These are phyloP conservation scores for Kazachstania martiniae DNA, from an alignment of 805 yeast genomes.

Conservation along the genomic window DNA sequence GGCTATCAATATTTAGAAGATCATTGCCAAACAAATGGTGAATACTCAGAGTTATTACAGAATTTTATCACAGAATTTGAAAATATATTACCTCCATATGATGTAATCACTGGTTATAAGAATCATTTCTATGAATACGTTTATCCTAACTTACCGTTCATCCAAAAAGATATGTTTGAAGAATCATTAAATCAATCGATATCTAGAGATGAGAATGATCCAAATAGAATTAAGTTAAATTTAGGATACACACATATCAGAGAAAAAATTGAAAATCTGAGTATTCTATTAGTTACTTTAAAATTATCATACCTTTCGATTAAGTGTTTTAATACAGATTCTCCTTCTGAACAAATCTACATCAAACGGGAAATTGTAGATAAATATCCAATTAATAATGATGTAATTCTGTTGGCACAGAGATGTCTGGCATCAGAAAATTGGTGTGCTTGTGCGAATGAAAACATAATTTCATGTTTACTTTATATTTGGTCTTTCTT, in stretches of 20 bases:
- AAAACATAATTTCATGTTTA: conserved; percentile 22
- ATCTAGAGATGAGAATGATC: conserved; percentile 9
- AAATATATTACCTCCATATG: conserved; percentile 18
- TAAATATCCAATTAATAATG: conserved; percentile 19
- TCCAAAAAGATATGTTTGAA: conserved; percentile 23
- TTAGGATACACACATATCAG: conserved; percentile 21
- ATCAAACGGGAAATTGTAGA: conserved; percentile 12
- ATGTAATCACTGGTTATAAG: conserved; percentile 17
- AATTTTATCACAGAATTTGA: conserved; percentile 16
- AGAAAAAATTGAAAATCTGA: conserved; percentile 20
- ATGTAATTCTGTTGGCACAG: conserved; percentile 19
- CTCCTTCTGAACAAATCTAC: too few species aligned
- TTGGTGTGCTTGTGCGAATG: conserved; percentile 24
- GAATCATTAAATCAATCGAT: conserved; percentile 17
- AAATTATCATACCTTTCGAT: conserved; percentile 23
- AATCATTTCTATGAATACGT: conserved; percentile 19
- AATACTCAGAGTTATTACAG: conserved; percentile 18
- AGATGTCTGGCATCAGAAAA: conserved; percentile 22
- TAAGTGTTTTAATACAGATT: conserved; percentile 7
- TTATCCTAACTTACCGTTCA: conserved; percentile 20
- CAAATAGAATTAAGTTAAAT: conserved; percentile 13
- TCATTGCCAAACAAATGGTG: conserved; percentile 14
- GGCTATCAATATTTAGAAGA: conserved; percentile 22
- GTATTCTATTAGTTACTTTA: conserved; percentile 18
- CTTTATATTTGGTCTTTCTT: conserved; percentile 26